These are phyloP conservation scores for Coelastrella sp. DNA, from an alignment of 139 green algal genomes.

Conservation along the genomic window DNA sequence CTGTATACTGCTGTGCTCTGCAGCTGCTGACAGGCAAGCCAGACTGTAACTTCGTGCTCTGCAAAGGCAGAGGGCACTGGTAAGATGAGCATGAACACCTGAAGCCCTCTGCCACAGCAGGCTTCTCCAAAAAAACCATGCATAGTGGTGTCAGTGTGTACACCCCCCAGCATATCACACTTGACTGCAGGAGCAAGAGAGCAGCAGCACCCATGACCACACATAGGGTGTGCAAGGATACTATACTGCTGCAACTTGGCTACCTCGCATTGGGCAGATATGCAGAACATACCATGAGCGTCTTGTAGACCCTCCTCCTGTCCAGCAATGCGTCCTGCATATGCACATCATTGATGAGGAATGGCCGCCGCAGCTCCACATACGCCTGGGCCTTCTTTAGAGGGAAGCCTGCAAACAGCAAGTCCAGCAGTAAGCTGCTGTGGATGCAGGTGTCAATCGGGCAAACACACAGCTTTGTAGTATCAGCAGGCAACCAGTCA, in stretches of 20 bases:
- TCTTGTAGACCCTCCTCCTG: conserved; percentile 58
- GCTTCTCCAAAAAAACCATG: background rate
- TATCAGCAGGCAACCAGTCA: too few relatives aligned
- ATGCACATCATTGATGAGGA: conserved; percentile 93
- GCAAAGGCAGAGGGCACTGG: background rate
- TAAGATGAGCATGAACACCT: background rate
- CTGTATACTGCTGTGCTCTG: too few relatives aligned
- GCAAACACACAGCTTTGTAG: too few relatives aligned
- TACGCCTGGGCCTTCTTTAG: conserved; percentile 85
- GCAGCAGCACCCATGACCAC: too few relatives aligned
- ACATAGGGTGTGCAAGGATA: background rate
- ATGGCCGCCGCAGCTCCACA: conserved; percentile 82
- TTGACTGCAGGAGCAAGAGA: too few relatives aligned
- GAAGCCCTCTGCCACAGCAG: background rate
- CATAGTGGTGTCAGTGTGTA: too few relatives aligned
- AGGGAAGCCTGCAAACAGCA: conserved; percentile 85
- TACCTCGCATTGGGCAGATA: too few relatives aligned
- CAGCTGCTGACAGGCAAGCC: too few relatives aligned
- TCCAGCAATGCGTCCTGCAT: conserved; percentile 90
- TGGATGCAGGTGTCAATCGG: too few relatives aligned
- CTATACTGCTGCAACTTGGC: background rate
- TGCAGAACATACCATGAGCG: conserved; percentile 6
- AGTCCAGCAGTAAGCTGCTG: background rate
- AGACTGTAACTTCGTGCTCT: too few relatives aligned
- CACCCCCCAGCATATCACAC: too few relatives aligned